Conservation (phyloP, 192 early-diverging fungal genomes). For the Chytriomyces sp. region DNA sequence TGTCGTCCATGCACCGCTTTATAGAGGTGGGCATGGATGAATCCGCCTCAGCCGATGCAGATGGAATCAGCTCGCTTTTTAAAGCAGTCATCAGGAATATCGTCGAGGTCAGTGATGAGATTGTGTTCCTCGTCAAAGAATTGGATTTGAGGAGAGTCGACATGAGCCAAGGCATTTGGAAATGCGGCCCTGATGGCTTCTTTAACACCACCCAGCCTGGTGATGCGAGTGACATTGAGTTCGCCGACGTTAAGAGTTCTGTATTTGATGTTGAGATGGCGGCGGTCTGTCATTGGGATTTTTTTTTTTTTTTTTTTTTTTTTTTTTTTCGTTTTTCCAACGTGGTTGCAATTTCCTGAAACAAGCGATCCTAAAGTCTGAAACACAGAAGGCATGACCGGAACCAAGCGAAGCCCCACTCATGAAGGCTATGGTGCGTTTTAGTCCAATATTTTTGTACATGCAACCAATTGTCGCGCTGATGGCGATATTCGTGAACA, state of each 20-base stretch:
- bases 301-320: conserved; percentile 5
- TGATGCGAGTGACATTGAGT: neutral
- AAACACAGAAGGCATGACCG: too few species aligned
- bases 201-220: neutral
- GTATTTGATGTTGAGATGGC: neutral
- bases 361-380: too few species aligned
- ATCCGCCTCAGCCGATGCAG: too few species aligned
- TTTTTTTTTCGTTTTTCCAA: too few species aligned
- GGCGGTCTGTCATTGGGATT: neutral
- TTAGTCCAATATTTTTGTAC: too few species aligned
- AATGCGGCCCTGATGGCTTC: neutral
- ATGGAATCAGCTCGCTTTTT: neutral
- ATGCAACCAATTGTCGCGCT: too few species aligned
- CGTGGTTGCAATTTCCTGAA: too few species aligned
- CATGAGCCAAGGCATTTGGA: neutral
- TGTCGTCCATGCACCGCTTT: too few species aligned
- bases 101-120: neutral
- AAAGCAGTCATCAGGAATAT: conserved; percentile 5
- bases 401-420: too few species aligned
- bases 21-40: too few species aligned
- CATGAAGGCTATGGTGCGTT: too few species aligned
- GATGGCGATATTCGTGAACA: too few species aligned
- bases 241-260: neutral
- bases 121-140: neutral
- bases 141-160: conserved; percentile 1